Base-by-base conservation (phyloP, 306 rosid genomes). In the Cicer pinnatifidum region DNA sequence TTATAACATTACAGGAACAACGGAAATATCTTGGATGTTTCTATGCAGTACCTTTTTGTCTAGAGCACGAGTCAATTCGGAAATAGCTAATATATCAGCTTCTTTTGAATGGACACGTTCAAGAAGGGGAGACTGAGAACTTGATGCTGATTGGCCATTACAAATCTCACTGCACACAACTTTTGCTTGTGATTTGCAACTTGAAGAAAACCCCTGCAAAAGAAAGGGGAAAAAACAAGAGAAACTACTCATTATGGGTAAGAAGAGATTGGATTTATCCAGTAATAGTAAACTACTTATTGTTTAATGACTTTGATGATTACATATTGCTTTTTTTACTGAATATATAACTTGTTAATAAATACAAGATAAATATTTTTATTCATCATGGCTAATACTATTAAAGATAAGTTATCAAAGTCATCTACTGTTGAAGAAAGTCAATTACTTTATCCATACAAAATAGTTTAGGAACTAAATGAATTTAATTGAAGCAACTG, bases 1-100 rank as follows among this genome's bases (percentile, higher is more conserved):
- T 50, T 20, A 56, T 19, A 56, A 56, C 37, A 7, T 16, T 28
- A 62, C 20, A 35, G 19, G 62, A 54, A 12, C 60, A 58, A 39
- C 15, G 19, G 67, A 5, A 61, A 57, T 71, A 61, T 16, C 7
- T 19, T 39, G 72, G 59, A 48, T 65, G 77, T 68, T 48, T 48
- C 69, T 40, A 53, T 65, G 78, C 9, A 69, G 67, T 40, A 89
- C 98, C 98, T 94, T 94, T 81, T 91, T 94, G 86, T 91, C 90
- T 67, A 94, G 97, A 72, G 90, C 89, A 59, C 87, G 87, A 54
- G 80, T 79, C 88, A 94, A 81, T 75, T 88, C 97, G 54, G 86
- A 84, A 73, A 89, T 83, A 82, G 96, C 98, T 74, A 73, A 84
- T 77, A 87, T 78, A 72, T 90, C 96, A 63, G 96, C 92, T 80